These are phyloP conservation scores for Amauroascus verrucosus DNA, from an alignment of 2,329 filamentous ascomycete genomes.

Conservation along the genomic window DNA sequence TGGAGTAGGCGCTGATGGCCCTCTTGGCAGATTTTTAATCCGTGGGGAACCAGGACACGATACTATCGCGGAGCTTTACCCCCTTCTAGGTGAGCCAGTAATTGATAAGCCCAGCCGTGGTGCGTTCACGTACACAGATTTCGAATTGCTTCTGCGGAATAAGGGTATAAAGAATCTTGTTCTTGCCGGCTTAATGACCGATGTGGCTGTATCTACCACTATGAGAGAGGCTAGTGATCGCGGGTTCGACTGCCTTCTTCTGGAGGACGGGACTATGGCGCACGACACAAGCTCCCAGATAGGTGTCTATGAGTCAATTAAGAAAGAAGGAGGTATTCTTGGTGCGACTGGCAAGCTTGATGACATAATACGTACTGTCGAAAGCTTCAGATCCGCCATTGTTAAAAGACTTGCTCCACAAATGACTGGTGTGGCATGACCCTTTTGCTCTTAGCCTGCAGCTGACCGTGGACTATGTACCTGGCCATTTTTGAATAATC, in stretches of 20 bases:
- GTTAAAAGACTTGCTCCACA: constrained; percentile 37
- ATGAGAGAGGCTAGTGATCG: constrained; percentile 48
- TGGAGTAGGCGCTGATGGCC: constrained; percentile 45
- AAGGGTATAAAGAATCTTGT: constrained; percentile 45
- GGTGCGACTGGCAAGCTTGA: constrained; percentile 32
- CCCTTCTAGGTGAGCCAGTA: constrained; percentile 39
- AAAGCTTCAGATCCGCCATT: constrained; percentile 33
- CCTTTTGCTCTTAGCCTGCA: neutral
- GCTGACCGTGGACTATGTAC: neutral
- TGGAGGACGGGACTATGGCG: constrained; percentile 42
- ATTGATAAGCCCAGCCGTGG: constrained; percentile 48
- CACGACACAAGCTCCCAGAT: constrained; percentile 34
- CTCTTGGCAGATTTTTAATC: constrained; percentile 48
- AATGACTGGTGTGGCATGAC: constrained; percentile 21
- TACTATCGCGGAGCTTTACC: constrained; percentile 45
- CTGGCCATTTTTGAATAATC: constrained; percentile 7
- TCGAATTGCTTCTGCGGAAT: constrained; percentile 43
- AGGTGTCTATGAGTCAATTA: constrained; percentile 35
- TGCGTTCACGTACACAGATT: constrained; percentile 46
- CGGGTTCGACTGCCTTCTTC: constrained; percentile 44
- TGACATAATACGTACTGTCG: constrained; percentile 33
- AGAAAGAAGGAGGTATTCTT: constrained; percentile 41
- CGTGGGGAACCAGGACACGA: constrained; percentile 50
- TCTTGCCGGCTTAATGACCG: constrained; percentile 46
- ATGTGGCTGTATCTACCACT: constrained; percentile 47